Evolutionary conservation across 306 rosid genomes (phyloP).

Genomic region (Lablab purpureus): DNA sequence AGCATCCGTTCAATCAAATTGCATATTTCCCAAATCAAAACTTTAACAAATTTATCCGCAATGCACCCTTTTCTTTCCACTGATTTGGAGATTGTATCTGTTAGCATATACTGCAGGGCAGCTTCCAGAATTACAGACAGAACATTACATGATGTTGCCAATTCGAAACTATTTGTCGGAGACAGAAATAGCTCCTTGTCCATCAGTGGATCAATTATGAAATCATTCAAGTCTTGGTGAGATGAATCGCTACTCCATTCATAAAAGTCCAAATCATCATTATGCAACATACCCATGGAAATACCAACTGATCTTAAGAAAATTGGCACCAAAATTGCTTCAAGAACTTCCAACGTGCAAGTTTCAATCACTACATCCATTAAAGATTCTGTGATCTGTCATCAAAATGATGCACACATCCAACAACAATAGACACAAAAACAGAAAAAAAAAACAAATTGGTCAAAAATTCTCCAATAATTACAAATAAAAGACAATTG

Average conservation of each 20-base stretch:
- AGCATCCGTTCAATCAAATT: constrained; percentile 75
- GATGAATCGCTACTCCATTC: constrained; percentile 47
- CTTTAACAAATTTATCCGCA: constrained; percentile 55
- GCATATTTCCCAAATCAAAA: constrained; percentile 70
- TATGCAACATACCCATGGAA: constrained; percentile 64
- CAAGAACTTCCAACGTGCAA: constrained; percentile 64
- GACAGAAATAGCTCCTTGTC: constrained; percentile 47
- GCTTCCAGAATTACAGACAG: constrained; percentile 71
- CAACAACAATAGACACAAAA: constrained; percentile 31
- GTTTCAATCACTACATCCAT: constrained; percentile 66
- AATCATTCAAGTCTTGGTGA: constrained; percentile 38
- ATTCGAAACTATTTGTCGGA: constrained; percentile 51
- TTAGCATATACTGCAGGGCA: constrained; percentile 55
- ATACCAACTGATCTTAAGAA: constrained; percentile 65
- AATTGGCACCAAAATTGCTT: constrained; percentile 67
- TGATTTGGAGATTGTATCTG: constrained; percentile 41
- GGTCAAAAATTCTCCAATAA: constrained; percentile 2
- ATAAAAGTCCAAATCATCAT: constrained; percentile 51
- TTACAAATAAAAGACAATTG: constrained; percentile 30
- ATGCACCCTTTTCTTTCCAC: constrained; percentile 50
- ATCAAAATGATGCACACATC: constrained; percentile 42
- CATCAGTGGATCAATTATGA: constrained; percentile 37
- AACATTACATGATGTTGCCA: constrained; percentile 73
- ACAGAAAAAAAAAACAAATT: neutral
- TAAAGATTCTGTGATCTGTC: constrained; percentile 69